Conservation (phyloP, 768 basidiomycete genomes). For the Termitomyces sp. region DNA sequence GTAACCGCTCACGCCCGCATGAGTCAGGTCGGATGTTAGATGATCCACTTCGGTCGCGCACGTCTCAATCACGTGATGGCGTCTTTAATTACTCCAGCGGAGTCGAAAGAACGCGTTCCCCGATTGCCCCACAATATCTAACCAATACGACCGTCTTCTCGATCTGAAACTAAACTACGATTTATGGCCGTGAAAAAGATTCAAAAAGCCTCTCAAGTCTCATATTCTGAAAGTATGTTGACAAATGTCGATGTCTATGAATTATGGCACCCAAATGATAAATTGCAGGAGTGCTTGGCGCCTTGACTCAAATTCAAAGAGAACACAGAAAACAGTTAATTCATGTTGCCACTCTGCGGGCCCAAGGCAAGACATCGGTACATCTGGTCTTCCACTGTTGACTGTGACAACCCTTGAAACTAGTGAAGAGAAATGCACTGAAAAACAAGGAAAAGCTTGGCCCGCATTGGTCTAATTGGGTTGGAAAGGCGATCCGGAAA, state of each 20-base stretch:
- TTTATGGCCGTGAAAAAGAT: constrained; percentile 27
- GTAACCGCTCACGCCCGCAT: neutral
- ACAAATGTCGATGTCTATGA: neutral
- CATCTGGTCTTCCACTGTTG: neutral
- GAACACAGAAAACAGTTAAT: constrained; percentile 40
- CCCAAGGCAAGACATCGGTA: constrained; percentile 26
- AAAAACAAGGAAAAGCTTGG: constrained; percentile 40
- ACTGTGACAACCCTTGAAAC: neutral
- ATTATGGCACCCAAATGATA: neutral
- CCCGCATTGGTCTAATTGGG: constrained; percentile 45
- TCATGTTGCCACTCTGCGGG: constrained; percentile 40
- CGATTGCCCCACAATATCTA: neutral
- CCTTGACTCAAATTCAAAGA: constrained; percentile 38
- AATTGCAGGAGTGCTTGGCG: constrained; percentile 39
- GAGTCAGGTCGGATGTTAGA: neutral
- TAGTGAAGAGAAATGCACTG: constrained; percentile 43
- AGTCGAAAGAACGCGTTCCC: constrained; percentile 4
- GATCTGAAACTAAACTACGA: neutral
- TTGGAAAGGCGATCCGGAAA: constrained; percentile 37
- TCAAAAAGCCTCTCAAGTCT: constrained; percentile 25
- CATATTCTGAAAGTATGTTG: constrained; percentile 37
- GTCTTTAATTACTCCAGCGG: constrained; percentile 1
- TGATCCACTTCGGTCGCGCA: neutral
- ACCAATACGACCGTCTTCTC: neutral
- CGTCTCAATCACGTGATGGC: constrained; percentile 6